Evolutionary conservation across 2,329 filamentous ascomycete species (phyloP).

Genomic region (Aplosporella prunicola): DNA sequence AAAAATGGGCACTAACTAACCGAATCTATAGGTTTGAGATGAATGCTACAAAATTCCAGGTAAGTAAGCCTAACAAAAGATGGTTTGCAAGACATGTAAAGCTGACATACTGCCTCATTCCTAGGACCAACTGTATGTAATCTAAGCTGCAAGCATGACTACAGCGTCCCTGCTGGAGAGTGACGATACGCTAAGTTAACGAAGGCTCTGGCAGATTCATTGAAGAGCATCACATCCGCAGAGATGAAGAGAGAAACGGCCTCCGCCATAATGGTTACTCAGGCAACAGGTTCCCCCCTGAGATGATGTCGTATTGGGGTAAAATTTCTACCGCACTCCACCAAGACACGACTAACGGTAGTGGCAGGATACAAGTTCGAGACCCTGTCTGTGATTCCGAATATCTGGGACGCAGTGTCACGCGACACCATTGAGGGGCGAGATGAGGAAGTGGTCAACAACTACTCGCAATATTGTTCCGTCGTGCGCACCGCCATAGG

Average conservation of each 20-base stretch:
- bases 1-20: no score
- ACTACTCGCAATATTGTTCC: slow-evolving; percentile 91
- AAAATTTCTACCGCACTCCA: no score
- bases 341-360: not conserved
- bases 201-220: slow-evolving; percentile 57
- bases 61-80: no score
- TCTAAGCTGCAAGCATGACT: no score
- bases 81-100: no score
- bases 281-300: slow-evolving; percentile 47
- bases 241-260: slow-evolving; percentile 53
- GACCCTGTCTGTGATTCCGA: slow-evolving; percentile 65
- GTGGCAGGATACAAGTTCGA: slow-evolving; percentile 91
- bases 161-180: no score
- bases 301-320: slow-evolving; percentile 93
- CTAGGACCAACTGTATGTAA: no score
- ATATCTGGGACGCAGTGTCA: slow-evolving; percentile 61
- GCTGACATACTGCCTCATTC: no score
- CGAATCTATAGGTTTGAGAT: slow-evolving; percentile 68
- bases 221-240: slow-evolving; percentile 77
- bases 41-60: slow-evolving; percentile 52
- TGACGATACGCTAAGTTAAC: no score
- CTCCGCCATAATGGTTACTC: not conserved
- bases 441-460: slow-evolving; percentile 64
- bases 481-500: slow-evolving; percentile 84
- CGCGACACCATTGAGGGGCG: slow-evolving; percentile 72